Base-by-base conservation (phyloP, 305 asterid genomes). In the Solanum aculeatissimum region DNA sequence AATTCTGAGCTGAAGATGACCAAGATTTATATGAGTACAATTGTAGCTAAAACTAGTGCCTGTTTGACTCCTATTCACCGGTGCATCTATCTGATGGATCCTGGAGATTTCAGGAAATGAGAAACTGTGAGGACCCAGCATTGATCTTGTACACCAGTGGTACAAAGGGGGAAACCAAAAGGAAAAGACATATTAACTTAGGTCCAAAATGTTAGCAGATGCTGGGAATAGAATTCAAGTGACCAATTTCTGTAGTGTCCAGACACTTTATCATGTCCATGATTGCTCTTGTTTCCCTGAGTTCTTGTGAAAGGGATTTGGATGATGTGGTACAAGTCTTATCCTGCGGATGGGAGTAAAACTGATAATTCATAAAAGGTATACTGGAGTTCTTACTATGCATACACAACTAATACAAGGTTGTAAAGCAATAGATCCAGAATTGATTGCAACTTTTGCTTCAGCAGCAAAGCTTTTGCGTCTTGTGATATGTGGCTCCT, bases 401-500 rank as follows among this genome's bases (percentile, higher is more conserved):
- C 94, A 95, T 89, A 93, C 99, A 16, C 93, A 98, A 85, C 84
- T 96, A 85, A 91, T 96, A 85, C 96, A 96, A 93, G 98, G 98
- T 57, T 95, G 91, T 35, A 97, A 95, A 89, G 91, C 94, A 29
- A 93, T 96, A 98, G 98, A 92, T 78, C 89, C 95, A 25, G 94
- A 91, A 87, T 84, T 85, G 87, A 93, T 92, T 84, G 84, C 92
- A 83, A 90, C 89, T 87, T 92, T 95, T 85, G 93, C 95, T 88
- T 81, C 92, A 27, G 93, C 97, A 80, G 98, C 97, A 42, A 91
- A 90, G 51, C 93, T 92, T 85, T 89, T 96, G 89, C 98, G 95
- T 53, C 97, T 96, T 84, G 93, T 95, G 99, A 95, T 93, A 98
- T 93, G 94, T 90, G 97, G 99, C 86, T 95, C 99, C 77, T 95